Evolutionary conservation across 495 filamentous ascomycete species (phyloP).

Genomic region (Filosporella fistucella): DNA sequence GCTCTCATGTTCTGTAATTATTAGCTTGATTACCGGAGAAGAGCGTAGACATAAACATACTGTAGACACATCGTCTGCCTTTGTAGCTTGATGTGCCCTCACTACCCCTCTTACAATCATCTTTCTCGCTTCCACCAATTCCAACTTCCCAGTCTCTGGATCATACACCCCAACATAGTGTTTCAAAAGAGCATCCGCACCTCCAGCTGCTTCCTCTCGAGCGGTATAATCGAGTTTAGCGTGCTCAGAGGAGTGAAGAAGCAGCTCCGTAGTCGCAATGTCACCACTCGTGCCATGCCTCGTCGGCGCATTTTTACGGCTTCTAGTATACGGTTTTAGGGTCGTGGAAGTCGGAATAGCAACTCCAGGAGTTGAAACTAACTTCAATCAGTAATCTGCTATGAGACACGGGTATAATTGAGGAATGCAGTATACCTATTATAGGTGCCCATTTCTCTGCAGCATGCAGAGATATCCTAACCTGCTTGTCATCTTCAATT

Average conservation of each 20-base stretch:
- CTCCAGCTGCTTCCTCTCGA: conserved; percentile 62
- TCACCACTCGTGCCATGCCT: conserved; percentile 36
- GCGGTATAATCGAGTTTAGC: conserved; percentile 76
- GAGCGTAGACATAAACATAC: conserved; percentile 6
- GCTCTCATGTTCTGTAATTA: conserved; percentile 47
- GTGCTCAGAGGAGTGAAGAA: conserved; percentile 74
- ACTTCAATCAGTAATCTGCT: conserved; percentile 13
- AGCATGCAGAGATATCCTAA: conserved; percentile 54
- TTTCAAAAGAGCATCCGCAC: conserved; percentile 60
- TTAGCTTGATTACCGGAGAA: conserved; percentile 12
- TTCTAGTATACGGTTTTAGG: conserved; percentile 61
- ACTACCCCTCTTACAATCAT: conserved; percentile 65
- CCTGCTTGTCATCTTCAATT: conserved; percentile 41
- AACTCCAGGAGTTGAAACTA: conserved; percentile 68
- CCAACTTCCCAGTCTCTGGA: conserved; percentile 62
- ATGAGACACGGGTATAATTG: too few species aligned
- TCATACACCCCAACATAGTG: conserved; percentile 89
- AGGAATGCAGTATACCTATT: too few species aligned
- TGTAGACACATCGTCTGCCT: conserved; percentile 22
- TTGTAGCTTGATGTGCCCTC: conserved; percentile 43
- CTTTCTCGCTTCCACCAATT: conserved; percentile 72
- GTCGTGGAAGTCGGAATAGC: conserved; percentile 47
- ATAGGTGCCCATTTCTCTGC: conserved; percentile 57
- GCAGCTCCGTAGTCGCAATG: conserved; percentile 51
- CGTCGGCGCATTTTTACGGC: conserved; percentile 35